These are phyloP conservation scores for Rhododendron henanense DNA, from an alignment of 148 eudicot genomes.

Conservation along the genomic window DNA sequence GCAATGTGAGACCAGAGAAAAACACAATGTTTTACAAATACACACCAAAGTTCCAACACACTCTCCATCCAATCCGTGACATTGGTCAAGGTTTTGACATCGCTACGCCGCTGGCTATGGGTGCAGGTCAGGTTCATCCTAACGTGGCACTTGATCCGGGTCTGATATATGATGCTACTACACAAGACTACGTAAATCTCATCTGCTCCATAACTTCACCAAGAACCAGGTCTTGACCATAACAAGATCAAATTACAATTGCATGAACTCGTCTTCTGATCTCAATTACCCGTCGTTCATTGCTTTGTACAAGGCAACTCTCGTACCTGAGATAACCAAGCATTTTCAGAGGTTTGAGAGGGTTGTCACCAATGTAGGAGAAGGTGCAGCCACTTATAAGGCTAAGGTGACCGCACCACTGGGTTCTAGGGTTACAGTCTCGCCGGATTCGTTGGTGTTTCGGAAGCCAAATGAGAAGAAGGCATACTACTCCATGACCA, in stretches of 20 bases:
- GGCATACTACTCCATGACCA: neutral
- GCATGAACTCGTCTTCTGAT: neutral
- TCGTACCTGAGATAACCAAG: neutral
- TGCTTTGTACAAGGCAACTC: neutral
- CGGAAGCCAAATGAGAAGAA: neutral
- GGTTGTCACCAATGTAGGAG: constrained; percentile 13
- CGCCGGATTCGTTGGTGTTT: constrained; percentile 6
- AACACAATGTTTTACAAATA: too few species aligned
- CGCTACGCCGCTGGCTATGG: constrained; percentile 12
- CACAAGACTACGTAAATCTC: constrained; percentile 14
- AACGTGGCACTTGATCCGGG: constrained; percentile 17
- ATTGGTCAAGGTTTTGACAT: neutral
- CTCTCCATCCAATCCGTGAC: neutral
- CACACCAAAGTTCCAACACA: too few species aligned
- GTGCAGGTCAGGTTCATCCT: constrained; percentile 15
- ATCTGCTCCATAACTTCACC: constrained; percentile 8
- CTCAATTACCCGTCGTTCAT: constrained; percentile 21
- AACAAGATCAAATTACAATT: constrained; percentile 7
- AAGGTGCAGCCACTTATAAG: neutral
- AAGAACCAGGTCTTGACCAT: neutral
- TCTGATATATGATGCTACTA: constrained; percentile 7
- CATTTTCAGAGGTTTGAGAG: neutral
- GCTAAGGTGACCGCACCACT: constrained; percentile 9
- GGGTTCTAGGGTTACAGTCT: constrained; percentile 7
- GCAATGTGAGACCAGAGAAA: too few species aligned